Base-by-base conservation (phyloP, 371 early-diverging fungal species). In the Entomophthora muscae region DNA sequence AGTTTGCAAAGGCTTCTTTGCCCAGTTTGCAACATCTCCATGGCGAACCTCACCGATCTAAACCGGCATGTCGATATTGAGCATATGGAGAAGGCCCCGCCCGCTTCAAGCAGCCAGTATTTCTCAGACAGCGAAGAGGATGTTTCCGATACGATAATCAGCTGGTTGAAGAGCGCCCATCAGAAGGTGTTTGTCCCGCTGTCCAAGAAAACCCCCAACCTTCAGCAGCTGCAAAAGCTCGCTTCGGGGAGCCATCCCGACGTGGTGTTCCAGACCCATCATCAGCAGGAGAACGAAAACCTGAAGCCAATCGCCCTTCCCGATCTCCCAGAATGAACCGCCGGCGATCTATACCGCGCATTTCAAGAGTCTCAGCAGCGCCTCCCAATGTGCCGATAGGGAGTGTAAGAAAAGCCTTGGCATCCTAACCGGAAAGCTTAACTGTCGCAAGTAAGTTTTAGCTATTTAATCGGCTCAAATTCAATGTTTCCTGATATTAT, bases 401-500 rank as follows among this genome's bases (percentile, higher is more conserved):
- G 53, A n/a, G 21, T 62, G 62, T 53, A 53, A 26, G 13, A 62
- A 62, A 33, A 62, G 10, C 12, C 28, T 62, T 5, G 62, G 62
- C 2, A 52, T 62, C 29, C 29, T 62, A 17, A 17, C 51, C 2
- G 32, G 42, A 23, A 62, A 62, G 28, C 1, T 62, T 10, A 62
- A 62, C 29, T 62, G 62, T 29, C 5, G 42, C 5, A 42, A 42
- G 42, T 42, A 42, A 42, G 42, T 42, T 42, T 42, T 10, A 42
- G 42, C 10, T 5, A 10, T 42, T 42, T n/a, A n/a, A n/a, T n/a
- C n/a, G n/a, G n/a, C n/a, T n/a, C n/a, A n/a, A n/a, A n/a, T n/a
- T n/a, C n/a, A n/a, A 42, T 42, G 7, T 42, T 42, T 10, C 21
- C 21, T 42, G 7, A 42, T 42, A 10, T 42, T 42, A 42, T 42